Base-by-base conservation (phyloP, 768 basidiomycete species). In the Cyclocybe cylindracea region DNA sequence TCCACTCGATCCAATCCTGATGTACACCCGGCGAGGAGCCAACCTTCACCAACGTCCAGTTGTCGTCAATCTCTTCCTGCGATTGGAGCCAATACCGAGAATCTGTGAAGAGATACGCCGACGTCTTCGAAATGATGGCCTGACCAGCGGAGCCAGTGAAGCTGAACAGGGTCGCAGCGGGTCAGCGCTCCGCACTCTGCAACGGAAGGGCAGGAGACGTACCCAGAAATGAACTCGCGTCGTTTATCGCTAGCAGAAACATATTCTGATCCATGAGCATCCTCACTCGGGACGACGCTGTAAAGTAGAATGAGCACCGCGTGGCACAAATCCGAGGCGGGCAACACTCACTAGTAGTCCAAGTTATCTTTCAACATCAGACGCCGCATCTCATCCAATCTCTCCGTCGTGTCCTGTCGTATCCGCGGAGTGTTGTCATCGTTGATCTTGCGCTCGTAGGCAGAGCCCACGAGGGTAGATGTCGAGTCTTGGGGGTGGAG, bases 61-160 rank as follows among this genome's bases (percentile, higher is more conserved):
- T 86, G 4, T 66, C 37, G 68, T 93, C 89, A 24, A 90, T 65
- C 55, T 92, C 81, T 3, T 78, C 74, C 7, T 76, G 74, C 13
- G 91, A 89, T 70, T 93, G 91, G 1, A 84, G 59, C 88, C 89
- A 94, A 62, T 94, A 94, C 10, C 90, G 80, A 8, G 91, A 86
- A 65, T 94, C 91, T 14, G 84, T 84, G 56, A 92, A 72, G 39
- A 93, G 73, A 60, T 90, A 91, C 7, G 91, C 91, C 7, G 78
- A 70, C 5, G 74, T 76, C 62, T 74, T 74, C 3, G 88, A 85
- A 29, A 93, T 68, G 40, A 94, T 78, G 9, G 87, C 91, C 53
- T 83, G 74, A 11, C 91, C 91, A 18, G 84, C 82, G 33, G 83
- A 81, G 33, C 64, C 66, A 24, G 63, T 59, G 34, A 73, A 75